Conservation (phyloP, 2,329 filamentous ascomycete genomes). For the Fusarium bactridioides region DNA sequence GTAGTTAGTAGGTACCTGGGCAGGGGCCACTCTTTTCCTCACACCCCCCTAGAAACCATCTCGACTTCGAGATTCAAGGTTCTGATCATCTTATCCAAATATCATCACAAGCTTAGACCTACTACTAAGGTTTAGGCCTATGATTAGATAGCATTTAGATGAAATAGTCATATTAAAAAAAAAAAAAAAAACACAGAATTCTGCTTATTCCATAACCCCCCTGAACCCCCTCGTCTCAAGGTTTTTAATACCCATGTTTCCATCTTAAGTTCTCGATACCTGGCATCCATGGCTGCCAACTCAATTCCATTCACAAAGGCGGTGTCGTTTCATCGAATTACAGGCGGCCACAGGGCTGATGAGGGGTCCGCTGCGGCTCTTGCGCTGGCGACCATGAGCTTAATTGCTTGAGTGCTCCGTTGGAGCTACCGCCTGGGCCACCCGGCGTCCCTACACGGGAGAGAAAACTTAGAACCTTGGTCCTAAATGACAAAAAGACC, state of each 20-base stretch:
- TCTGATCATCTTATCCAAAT: background rate
- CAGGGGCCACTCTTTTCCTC: background rate
- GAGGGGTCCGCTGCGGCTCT: constrained; percentile 33
- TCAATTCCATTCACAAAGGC: constrained; percentile 27
- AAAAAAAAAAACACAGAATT: no score
- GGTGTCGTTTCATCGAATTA: constrained; percentile 39
- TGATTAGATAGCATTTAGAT: background rate
- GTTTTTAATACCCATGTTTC: background rate
- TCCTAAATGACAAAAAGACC: background rate
- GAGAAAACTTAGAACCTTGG: background rate
- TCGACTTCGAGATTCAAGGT: background rate
- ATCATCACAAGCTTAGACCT: background rate
- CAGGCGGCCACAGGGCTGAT: constrained; percentile 37
- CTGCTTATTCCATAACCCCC: no score
- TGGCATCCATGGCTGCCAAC: background rate
- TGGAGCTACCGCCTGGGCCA: constrained; percentile 4
- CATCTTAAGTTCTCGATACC: background rate
- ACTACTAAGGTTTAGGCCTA: background rate
- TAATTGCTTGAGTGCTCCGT: background rate
- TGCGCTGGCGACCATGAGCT: constrained; percentile 23
- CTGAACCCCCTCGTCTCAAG: background rate
- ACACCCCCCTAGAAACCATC: background rate
- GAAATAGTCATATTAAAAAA: background rate
- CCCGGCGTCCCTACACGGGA: background rate
- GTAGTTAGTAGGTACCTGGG: constrained; percentile 12